phyloP scores from a whole-genome alignment of 805 yeast genomes.

The Yarrowia divulgata region DNA sequence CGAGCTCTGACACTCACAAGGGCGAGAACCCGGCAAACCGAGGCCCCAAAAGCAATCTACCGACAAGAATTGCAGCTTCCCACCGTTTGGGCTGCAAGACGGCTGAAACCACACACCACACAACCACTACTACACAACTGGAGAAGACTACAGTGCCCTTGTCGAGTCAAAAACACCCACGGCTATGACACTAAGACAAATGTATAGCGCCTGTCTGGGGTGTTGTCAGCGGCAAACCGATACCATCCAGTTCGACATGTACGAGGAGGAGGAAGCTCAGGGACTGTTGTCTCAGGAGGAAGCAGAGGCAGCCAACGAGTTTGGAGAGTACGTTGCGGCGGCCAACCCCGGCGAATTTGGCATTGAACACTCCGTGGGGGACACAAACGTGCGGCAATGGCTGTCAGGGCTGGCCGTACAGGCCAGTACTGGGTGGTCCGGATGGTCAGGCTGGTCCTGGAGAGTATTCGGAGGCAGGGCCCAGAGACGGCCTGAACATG shows the following conservation, averaged over 20 bases:
- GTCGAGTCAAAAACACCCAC: neutral
- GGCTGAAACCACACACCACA: neutral
- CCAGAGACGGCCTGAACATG: neutral
- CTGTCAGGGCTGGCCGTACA: constrained; percentile 2
- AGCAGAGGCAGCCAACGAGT: constrained; percentile 33
- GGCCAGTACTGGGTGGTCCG: constrained; percentile 21
- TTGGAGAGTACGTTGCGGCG: constrained; percentile 30
- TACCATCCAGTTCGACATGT: constrained; percentile 32
- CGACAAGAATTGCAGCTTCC: neutral
- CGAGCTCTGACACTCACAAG: constrained; percentile 9
- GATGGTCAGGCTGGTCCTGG: constrained; percentile 34
- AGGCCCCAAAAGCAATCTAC: neutral
- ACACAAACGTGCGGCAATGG: constrained; percentile 30
- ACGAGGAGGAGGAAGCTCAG: constrained; percentile 33
- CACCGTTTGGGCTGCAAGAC: neutral
- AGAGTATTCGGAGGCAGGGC: constrained; percentile 16
- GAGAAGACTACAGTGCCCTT: neutral
- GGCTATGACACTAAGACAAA: constrained; percentile 9
- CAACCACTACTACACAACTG: neutral
- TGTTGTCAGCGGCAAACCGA: constrained; percentile 5
- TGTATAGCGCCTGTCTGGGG: constrained; percentile 18
- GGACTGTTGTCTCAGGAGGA: constrained; percentile 21
- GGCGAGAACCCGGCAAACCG: neutral
- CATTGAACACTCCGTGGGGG: constrained; percentile 30
- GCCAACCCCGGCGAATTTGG: constrained; percentile 13